Evolutionary conservation across 2,329 filamentous ascomycete genomes (phyloP), one percentile per base, ranked within the genome.

Genomic region (Cadophora luteo-olivacea): DNA sequence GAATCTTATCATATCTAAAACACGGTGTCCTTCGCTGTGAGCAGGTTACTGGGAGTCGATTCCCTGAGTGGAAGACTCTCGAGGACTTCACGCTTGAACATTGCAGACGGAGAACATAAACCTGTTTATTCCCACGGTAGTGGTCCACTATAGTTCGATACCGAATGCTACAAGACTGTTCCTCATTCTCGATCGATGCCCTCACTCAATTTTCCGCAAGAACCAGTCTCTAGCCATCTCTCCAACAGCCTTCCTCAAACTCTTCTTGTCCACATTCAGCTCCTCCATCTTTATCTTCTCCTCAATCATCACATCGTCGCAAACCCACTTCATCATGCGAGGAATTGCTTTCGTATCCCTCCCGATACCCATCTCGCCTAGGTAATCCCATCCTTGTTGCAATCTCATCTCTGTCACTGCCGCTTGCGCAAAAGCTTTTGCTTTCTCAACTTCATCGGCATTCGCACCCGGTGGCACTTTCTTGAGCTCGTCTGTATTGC

Each of bases 301-400:
- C 33, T 66, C 68, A 32, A 51, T 24, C 11, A 52, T 45, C 36
- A 74, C 65, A 71, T 75, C 73, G 1, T 65, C 48, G 12, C 24
- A 16, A 8, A 75, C 33, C 73, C 73, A 75, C 9, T 64, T 61
- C 41, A 70, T 25, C 36, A 71, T 72, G n/a, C 9, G 52, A 2
- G 29, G 25, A 1, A 61, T 52, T 1, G 29, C 64, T 24, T 62
- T 68, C 58, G 54, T 67, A 62, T 65, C 57, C 14, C 62, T 67
- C 36, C 54, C 22, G 1, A 69, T 69, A 3, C 65, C 64, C 68
- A 70, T 69, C 61, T 73, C 72, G 1, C 33, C 36, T 48, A 75
- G 29, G 51, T 69, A 70, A 8, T 69, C 69, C 70, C 67, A 71
- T 0, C 65, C 71, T 32, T 75, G 74, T 65, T 72, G 51, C 11